phyloP scores from a whole-genome alignment of 2,329 filamentous ascomycete species.

The Pseudogymnoascus sp. region DNA sequence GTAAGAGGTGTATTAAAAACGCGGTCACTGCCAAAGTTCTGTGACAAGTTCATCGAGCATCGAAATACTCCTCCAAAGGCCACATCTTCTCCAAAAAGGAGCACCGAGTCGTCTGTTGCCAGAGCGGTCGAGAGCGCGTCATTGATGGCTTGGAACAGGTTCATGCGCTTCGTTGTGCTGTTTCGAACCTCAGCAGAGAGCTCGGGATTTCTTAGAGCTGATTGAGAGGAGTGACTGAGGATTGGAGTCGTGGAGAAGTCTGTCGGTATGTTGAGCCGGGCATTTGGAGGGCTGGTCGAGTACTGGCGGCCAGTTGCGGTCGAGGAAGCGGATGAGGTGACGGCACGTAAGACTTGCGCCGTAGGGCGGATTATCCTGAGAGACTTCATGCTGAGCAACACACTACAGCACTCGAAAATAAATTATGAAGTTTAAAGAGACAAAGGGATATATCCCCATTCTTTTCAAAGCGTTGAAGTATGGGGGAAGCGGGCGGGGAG shows the following conservation, averaged over 20 bases:
- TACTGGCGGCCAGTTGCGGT: constrained; percentile 15
- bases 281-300: constrained; percentile 40
- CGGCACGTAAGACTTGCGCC: not conserved
- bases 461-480: constrained; percentile 1
- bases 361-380: not conserved
- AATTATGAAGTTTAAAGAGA: not conserved
- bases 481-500: not conserved
- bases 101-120: constrained; percentile 71
- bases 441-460: not conserved
- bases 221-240: constrained; percentile 68
- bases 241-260: constrained; percentile 79
- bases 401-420: not conserved
- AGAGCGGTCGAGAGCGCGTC: constrained; percentile 77
- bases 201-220: constrained; percentile 62
- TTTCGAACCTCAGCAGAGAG: constrained; percentile 57
- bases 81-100: constrained; percentile 94
- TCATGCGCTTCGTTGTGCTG: constrained; percentile 74
- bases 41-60: constrained; percentile 82
- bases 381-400: not conserved
- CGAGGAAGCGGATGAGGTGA: constrained; percentile 3
- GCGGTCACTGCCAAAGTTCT: constrained; percentile 76
- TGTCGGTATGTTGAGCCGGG: constrained; percentile 70
- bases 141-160: constrained; percentile 91
- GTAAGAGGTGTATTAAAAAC: constrained; percentile 95
- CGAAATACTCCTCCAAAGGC: constrained; percentile 95